Evolutionary conservation across 352 stramenopile genomes (phyloP), one percentile per base, ranked within the genome.

Genomic region (Pythium aquatile): DNA sequence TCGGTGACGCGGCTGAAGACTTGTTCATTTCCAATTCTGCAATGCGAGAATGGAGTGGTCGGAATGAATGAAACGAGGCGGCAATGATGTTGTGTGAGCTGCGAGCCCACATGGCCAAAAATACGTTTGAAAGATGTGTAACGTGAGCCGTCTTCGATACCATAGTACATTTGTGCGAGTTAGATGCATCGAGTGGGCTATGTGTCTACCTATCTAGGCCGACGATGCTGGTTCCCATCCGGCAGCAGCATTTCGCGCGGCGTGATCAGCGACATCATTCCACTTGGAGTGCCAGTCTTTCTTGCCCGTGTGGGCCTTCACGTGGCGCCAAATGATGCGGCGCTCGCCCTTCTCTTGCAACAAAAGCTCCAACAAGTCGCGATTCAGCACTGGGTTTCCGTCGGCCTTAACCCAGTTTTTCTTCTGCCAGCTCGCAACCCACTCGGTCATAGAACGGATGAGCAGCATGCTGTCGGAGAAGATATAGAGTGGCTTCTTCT

Each of bases 371-470:
- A 94, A 71, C 28, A 94, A 51, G 61, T 94, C 83, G 9, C 71
- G 75, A 62, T 94, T 94, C 54, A 83, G 57, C 30, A 91, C 83
- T 0, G 69, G 39, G 7, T 66, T 48, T 13, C 79, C 81, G 55
- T 90, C 73, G 1, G 79, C 72, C 47, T 92, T 94, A 29, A 58
- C 59, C 83, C 83, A 91, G 11, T 79, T 76, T 8, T 87, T 91
- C 33, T 73, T 78, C 33, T 75, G 64, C 83, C 85, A 94, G 0
- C 60, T 77, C 2, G 58, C 61, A 39, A 94, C 64, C 83, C 83
- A 92, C 61, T 92, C 75, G 2, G 81, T 92, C 81, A 91, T 92
- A 5, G 85, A 89, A 35, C 77, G 75, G 64, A 92, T 91, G n/a
- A 94, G 69, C 28, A 90, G 40, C 81, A 90, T 87, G 40, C 78